Evolutionary conservation across 176 grass and related monocot species (phyloP), one percentile per base, ranked within the genome.

Genomic region (Rhynchospora pubera): DNA sequence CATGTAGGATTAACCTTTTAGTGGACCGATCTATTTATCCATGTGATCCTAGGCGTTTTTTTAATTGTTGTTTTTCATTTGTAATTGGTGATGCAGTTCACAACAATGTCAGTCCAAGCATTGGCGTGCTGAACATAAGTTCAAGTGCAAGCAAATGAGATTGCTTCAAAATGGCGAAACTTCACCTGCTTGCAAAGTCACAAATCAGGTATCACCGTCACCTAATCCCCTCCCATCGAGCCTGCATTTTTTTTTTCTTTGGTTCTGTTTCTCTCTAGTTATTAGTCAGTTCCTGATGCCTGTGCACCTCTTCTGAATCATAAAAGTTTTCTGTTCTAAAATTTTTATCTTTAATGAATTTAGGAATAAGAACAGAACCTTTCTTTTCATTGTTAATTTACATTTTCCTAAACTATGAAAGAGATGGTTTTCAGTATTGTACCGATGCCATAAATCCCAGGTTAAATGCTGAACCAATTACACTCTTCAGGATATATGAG

Each of bases 91-190:
- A 61, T 91, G 82, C 86, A 99, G 96, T 88, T 99, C 96, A 77
- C 50, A 82, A 81, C 76, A 79, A 76, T 99, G 96, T 62, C 96
- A 99, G 87, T 72, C 64, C 63, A 90, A 91, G 79, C 92, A 93
- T 93, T 99, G 96, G 96, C 62, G 78, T 85, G 79, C 63, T 73
- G 87, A 85, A 45, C 96, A 99, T 82, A 93, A 56, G 85, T 87
- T 81, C 59, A 89, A 91, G 83, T 99, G 96, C 86, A 99, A 93
- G 88, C 89, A 93, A 87, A 79, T 95, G 66, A 99, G 84, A 82
- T 72, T 73, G 30, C 16, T 76, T 22, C 83, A 84, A 79, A 85
- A 84, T 81, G 81, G 69, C 34, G 76, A 79, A 79, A 79, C 42
- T 57, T 57, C 76, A 65, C 60, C 32, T 65, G 55, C 50, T 57